A percentile compares a stretch with the other conserved stretches of the same genome.
Evolutionary conservation across 352 stramenopile genomes (phyloP).

Genomic region (Proteromonas lacertae): DNA sequence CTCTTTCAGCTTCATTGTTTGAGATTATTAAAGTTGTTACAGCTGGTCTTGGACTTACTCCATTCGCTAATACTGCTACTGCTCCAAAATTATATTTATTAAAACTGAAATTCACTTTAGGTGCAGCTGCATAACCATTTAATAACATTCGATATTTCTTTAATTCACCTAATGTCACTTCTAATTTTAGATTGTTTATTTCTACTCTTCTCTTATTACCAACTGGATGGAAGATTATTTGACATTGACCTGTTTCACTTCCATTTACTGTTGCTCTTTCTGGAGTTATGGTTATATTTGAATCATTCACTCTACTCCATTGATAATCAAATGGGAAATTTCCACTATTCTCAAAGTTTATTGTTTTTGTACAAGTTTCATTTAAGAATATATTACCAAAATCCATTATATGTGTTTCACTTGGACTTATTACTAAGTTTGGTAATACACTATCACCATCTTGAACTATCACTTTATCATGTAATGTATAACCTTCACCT

Average conservation of each 20-base stretch:
- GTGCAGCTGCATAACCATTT: conserved; percentile 27
- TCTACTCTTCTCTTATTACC: conserved; percentile 25
- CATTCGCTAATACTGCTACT: conserved; percentile 45
- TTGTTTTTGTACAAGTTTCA: background rate
- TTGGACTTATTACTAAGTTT: conserved; percentile 4
- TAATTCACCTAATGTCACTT: conserved; percentile 41
- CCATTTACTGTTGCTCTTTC: conserved; percentile 22
- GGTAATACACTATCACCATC: conserved; percentile 4
- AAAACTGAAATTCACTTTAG: conserved; percentile 48
- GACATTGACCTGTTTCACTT: conserved; percentile 37
- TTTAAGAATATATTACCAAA: conserved; percentile 7
- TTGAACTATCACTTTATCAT: conserved; percentile 29
- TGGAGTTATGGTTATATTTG: conserved; percentile 9
- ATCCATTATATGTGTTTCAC: background rate
- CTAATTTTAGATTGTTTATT: no score
- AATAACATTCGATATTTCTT: conserved; percentile 32
- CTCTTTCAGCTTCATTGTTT: conserved; percentile 36
- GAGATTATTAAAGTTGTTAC: conserved; percentile 23
- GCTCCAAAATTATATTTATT: conserved; percentile 45
- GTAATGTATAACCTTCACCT: conserved; percentile 59
- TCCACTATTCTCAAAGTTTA: background rate
- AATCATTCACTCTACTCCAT: conserved; percentile 2
- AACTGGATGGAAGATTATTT: conserved; percentile 29
- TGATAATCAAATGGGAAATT: conserved; percentile 10
- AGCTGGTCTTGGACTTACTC: conserved; percentile 18